Conservation (phyloP, 176 grass and related monocot genomes). For the Ampelocalamus luodianensis region DNA sequence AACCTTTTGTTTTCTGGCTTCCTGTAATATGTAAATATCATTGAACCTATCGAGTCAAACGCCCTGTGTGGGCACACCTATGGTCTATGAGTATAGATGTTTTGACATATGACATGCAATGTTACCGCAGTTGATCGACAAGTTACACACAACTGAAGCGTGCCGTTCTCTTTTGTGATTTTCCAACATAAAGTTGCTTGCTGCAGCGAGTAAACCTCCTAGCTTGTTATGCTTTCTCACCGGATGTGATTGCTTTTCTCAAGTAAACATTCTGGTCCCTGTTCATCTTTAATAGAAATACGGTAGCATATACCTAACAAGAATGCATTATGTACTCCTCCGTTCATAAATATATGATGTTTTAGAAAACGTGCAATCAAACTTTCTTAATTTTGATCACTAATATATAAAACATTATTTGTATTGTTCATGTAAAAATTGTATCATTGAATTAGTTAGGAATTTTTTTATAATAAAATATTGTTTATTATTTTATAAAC, state of each 20-base stretch:
- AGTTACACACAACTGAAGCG: background rate
- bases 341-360: too few relatives aligned
- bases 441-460: too few relatives aligned
- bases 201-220: background rate
- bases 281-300: background rate
- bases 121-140: background rate
- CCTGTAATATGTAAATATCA: conserved; percentile 24
- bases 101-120: conserved; percentile 13
- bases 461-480: too few relatives aligned
- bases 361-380: too few relatives aligned
- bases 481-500: too few relatives aligned
- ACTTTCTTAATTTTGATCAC: too few relatives aligned
- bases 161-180: background rate
- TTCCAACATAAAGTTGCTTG: background rate
- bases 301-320: too few relatives aligned
- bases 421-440: too few relatives aligned
- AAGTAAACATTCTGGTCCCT: background rate
- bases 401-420: too few relatives aligned
- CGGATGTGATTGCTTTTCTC: background rate
- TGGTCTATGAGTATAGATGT: background rate
- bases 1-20: conserved; percentile 32
- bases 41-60: conserved; percentile 1
- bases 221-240: background rate
- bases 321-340: background rate
- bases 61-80: conserved; percentile 29